Base-by-base conservation (phyloP, 1,284 basidiomycete genomes). In the Ceratobasidium sp. region DNA sequence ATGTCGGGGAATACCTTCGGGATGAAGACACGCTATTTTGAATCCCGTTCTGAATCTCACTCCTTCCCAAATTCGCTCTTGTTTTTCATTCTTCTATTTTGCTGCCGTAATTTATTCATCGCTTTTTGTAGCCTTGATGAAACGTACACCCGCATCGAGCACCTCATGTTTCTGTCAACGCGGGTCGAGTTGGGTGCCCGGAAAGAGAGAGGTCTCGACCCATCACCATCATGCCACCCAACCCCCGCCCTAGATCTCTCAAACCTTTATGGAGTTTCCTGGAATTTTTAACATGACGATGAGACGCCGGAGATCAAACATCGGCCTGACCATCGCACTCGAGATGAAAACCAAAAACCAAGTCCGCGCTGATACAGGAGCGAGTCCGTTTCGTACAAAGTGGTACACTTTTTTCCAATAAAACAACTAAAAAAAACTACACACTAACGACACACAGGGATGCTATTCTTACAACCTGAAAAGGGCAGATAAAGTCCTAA, bases 1-100 rank as follows among this genome's bases (percentile, higher is more conserved):
- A 98, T 85, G 94, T 98, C 28, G 96, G 96, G 77, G 96, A 98
- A 87, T 98, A 98, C 83, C 86, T 98, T 66, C 91, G 96, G 82
- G 97, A 98, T 82, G 96, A 98, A 88, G 96, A 94, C 26, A 64
- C 83, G 76, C 11, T 74, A 28, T 56, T 63, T 53, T 53, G 51
- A 35, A 33, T 11, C 28, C 45, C 2, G 56, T 68, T 69, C 49
- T 39, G 54, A 53, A 58, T 58, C 54, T 33, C 28, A 31, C n/a
- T 17, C 54, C 28, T 15, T 17, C 33, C 54, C 54, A 33, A 10
- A 58, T 58, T 58, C 28, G 28, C 28, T 58, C 20, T 58, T 7
- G 31, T 33, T 58, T 58, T 33, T 33, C 28, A 26, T 58, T 15
- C 26, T 8, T 58, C 33, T 28, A 6, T 58, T 53, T 53, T 53